Conservation (phyloP, 441 rosid genomes). For the Erodium trifolium region DNA sequence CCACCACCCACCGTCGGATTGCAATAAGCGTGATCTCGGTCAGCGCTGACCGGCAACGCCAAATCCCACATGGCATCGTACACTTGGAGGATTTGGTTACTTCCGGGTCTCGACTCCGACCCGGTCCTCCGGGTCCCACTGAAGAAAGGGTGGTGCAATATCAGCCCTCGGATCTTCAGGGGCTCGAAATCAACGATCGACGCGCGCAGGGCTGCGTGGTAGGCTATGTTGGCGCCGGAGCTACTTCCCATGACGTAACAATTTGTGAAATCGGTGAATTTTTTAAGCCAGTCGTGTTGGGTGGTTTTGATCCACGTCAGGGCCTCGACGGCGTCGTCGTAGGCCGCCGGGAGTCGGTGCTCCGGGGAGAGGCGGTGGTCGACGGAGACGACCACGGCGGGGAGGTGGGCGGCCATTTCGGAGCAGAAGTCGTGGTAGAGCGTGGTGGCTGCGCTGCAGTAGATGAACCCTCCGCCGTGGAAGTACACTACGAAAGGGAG, state of each 20-base stretch:
- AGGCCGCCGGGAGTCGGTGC: constrained; percentile 22
- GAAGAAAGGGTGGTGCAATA: constrained; percentile 22
- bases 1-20: neutral
- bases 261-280: neutral
- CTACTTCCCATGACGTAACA: constrained; percentile 25
- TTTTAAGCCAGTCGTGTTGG: neutral
- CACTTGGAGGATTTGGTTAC: constrained; percentile 5
- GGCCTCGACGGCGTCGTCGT: constrained; percentile 26
- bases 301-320: constrained; percentile 17
- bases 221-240: constrained; percentile 27
- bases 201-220: constrained; percentile 22
- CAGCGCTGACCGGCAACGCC: constrained; percentile 23
- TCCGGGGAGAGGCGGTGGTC: constrained; percentile 23
- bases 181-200: constrained; percentile 2
- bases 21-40: constrained; percentile 15
- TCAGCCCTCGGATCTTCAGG: constrained; percentile 16
- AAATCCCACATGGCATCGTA: constrained; percentile 17
- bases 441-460: constrained; percentile 15
- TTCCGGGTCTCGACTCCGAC: constrained; percentile 18
- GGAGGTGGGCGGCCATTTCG: constrained; percentile 10
- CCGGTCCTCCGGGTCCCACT: constrained; percentile 29
- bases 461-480: constrained; percentile 23
- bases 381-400: constrained; percentile 18
- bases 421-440: constrained; percentile 19
- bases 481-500: constrained; percentile 18